Evolutionary conservation across 2,329 filamentous ascomycete genomes (phyloP).

Genomic region (Penicillium sp.): DNA sequence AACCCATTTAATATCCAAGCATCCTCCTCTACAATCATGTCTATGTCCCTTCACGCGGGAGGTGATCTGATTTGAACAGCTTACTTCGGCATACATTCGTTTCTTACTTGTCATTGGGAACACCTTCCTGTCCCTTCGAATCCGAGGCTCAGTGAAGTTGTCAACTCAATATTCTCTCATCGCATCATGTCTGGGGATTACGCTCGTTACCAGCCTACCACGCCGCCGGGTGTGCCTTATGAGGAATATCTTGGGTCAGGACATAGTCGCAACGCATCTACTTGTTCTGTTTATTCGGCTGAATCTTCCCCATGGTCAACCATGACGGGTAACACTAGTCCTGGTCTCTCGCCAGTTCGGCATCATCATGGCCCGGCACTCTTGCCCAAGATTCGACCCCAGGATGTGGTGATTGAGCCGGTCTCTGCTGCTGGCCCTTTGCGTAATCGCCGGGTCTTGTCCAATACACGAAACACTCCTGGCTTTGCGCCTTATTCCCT

Average conservation of each 20-base stretch:
- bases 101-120: constrained; percentile 12
- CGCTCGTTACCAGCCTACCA: constrained; percentile 46
- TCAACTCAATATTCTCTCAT: background rate
- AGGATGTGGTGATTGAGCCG: constrained; percentile 74
- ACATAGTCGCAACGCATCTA: constrained; percentile 65
- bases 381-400: constrained; percentile 80
- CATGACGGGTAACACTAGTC: constrained; percentile 68
- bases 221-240: constrained; percentile 41
- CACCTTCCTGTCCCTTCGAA: background rate
- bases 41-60: constrained; percentile 17
- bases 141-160: background rate
- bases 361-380: constrained; percentile 74
- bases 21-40: constrained; percentile 31
- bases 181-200: constrained; percentile 44
- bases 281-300: constrained; percentile 65
- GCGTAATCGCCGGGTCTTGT: constrained; percentile 56
- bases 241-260: constrained; percentile 32
- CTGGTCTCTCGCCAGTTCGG: constrained; percentile 67
- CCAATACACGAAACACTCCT: constrained; percentile 54
- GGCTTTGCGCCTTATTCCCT: constrained; percentile 53
- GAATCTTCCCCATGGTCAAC: constrained; percentile 70
- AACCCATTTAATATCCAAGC: constrained; percentile 43
- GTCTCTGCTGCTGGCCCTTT: constrained; percentile 53
- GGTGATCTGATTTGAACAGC: constrained; percentile 17
- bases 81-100: constrained; percentile 16